phyloP scores from a whole-genome alignment of 108 stramenopile genomes.

The Cyclotella atomus region DNA sequence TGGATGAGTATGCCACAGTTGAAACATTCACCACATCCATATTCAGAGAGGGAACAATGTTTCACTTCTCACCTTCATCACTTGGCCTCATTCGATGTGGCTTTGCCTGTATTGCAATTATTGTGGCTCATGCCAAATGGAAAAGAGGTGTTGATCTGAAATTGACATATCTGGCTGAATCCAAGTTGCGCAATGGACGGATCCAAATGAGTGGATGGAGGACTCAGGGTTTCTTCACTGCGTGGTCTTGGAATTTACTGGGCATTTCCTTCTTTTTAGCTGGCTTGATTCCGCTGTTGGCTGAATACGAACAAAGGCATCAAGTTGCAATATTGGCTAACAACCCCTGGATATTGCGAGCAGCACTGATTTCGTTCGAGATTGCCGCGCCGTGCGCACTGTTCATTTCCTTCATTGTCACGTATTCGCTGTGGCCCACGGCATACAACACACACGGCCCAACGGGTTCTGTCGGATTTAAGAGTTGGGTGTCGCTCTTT shows the following conservation, averaged over 20 bases:
- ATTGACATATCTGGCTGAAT: constrained; percentile 24
- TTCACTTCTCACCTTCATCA: constrained; percentile 42
- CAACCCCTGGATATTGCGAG: constrained; percentile 58
- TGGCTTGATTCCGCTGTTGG: constrained; percentile 56
- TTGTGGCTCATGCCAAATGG: constrained; percentile 38
- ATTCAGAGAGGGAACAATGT: constrained; percentile 56
- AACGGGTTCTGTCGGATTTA: constrained; percentile 46
- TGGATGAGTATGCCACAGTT: constrained; percentile 67
- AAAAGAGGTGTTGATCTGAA: constrained; percentile 23
- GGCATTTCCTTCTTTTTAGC: constrained; percentile 61
- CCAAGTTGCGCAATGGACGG: constrained; percentile 27
- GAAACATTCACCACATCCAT: constrained; percentile 58
- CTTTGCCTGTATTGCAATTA: constrained; percentile 48
- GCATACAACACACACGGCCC: constrained; percentile 37
- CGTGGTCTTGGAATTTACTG: constrained; percentile 76
- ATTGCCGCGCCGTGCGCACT: constrained; percentile 68
- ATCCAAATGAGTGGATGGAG: constrained; percentile 31
- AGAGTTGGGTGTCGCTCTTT: constrained; percentile 49
- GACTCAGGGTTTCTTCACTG: constrained; percentile 72
- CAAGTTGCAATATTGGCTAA: constrained; percentile 13
- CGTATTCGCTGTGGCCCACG: constrained; percentile 72
- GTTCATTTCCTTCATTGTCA: constrained; percentile 61
- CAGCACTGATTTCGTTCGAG: constrained; percentile 65
- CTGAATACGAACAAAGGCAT: constrained; percentile 27
- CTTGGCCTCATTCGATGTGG: constrained; percentile 57